These are phyloP conservation scores for Adenanthera pavonina DNA, from an alignment of 306 rosid genomes.

Conservation along the genomic window DNA sequence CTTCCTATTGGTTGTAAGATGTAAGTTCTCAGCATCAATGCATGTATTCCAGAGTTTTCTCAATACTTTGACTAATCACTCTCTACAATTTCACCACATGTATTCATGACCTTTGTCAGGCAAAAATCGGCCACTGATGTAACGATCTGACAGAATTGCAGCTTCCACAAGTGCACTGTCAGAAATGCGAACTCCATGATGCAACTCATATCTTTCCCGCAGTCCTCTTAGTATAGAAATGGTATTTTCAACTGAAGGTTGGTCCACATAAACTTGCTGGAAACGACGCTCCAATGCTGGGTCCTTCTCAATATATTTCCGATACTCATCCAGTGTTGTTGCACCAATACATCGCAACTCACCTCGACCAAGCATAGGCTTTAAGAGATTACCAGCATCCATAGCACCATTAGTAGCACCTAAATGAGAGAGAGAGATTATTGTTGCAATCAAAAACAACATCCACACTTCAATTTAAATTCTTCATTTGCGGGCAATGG, in stretches of 20 bases:
- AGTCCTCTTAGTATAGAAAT: slow-evolving; percentile 89
- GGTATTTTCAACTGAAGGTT: slow-evolving; percentile 89
- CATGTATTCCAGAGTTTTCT: slow-evolving; percentile 19
- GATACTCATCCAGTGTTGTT: slow-evolving; percentile 91
- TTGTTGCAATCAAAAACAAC: slow-evolving; percentile 22
- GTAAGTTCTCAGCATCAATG: slow-evolving; percentile 5
- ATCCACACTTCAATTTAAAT: slow-evolving; percentile 23
- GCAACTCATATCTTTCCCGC: slow-evolving; percentile 96
- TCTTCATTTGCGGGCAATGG: slow-evolving; percentile 16
- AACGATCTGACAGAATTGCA: slow-evolving; percentile 95
- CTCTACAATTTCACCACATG: not conserved
- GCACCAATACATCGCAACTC: slow-evolving; percentile 98
- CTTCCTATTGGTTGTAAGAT: slow-evolving; percentile 13
- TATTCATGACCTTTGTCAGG: slow-evolving; percentile 91
- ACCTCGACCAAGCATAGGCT: slow-evolving; percentile 99
- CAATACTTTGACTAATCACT: slow-evolving; percentile 19
- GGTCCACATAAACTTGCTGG: slow-evolving; percentile 98
- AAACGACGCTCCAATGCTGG: slow-evolving; percentile 98
- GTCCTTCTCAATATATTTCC: slow-evolving; percentile 97
- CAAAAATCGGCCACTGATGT: slow-evolving; percentile 95
- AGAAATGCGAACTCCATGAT: slow-evolving; percentile 98
- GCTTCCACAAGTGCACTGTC: slow-evolving; percentile 98
- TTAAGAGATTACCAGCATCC: slow-evolving; percentile 99
- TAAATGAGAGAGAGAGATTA: slow-evolving; percentile 43
- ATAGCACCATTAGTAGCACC: slow-evolving; percentile 98